Conservation (phyloP, 805 yeast species). For the Cyberlindnera mycetangii region DNA sequence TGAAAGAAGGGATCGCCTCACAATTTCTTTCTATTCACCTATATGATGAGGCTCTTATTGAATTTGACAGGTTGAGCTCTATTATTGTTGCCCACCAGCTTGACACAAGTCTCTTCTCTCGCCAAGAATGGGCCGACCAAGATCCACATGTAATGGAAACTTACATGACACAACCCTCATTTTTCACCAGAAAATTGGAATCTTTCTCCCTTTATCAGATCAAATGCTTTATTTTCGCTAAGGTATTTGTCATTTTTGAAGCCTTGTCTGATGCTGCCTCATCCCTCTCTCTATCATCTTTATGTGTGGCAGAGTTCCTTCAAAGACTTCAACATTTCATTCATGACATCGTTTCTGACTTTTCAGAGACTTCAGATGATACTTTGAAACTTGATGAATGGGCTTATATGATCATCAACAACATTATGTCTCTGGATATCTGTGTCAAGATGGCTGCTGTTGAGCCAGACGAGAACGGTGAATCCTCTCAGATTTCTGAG, state of each 20-base stretch:
- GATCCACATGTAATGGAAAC: slow-evolving; percentile 8
- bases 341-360: slow-evolving; percentile 31
- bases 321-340: slow-evolving; percentile 35
- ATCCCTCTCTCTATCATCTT: slow-evolving; percentile 40
- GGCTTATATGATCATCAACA: slow-evolving; percentile 39
- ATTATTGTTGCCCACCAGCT: slow-evolving; percentile 21
- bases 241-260: slow-evolving; percentile 36
- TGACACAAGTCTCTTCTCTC: slow-evolving; percentile 2
- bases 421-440: slow-evolving; percentile 32
- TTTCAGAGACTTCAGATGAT: slow-evolving; percentile 23
- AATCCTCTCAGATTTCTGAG: slow-evolving; percentile 31
- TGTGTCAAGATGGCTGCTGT: slow-evolving; percentile 14
- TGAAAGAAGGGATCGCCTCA: slow-evolving; percentile 49
- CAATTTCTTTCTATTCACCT: slow-evolving; percentile 54
- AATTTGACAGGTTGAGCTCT: slow-evolving; percentile 45
- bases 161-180: neutral
- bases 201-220: slow-evolving; percentile 12
- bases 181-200: neutral
- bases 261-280: slow-evolving; percentile 35
- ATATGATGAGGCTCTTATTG: slow-evolving; percentile 55
- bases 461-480: slow-evolving; percentile 26
- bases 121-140: slow-evolving; percentile 6
- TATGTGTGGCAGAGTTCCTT: slow-evolving; percentile 38
- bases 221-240: slow-evolving; percentile 34
- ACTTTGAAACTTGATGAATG: slow-evolving; percentile 38